Evolutionary conservation across 768 basidiomycete species (phyloP), one percentile per base, ranked within the genome.

Genomic region (Xerocomellus dryophilus): DNA sequence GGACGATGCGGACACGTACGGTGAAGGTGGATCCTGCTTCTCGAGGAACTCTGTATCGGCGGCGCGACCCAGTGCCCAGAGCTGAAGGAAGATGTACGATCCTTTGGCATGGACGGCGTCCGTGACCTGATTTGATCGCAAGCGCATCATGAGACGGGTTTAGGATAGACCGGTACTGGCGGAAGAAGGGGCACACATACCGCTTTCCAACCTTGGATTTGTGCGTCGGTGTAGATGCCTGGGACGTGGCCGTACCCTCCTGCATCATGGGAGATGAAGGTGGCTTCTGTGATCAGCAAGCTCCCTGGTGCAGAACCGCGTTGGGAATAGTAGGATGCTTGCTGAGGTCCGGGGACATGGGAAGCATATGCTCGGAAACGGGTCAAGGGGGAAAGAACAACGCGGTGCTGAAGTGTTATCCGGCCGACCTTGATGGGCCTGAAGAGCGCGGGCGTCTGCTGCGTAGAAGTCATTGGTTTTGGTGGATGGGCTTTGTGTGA

Each of bases 201-300:
- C 60, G 66, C 59, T 59, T 78, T 81, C 83, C 83, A 84, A 0
- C 59, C 74, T 9, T 61, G 54, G 29, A 77, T 76, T 57, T 92
- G 88, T 21, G 78, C 81, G 3, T 77, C 65, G n/a, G 65, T 81
- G 74, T 79, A 88, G 50, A 88, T 81, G 1, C 87, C 88, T 2
- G 87, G 88, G 0, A 79, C 76, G 50, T 81, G 67, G 2, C 53
- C 46, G 39, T 68, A 73, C 1, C 82, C 84, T 3, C 78, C 81
- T 0, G 83, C 82, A 14, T 75, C 60, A 2, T 17, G 64, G 0
- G 78, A 74, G 44, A 88, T 78, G 48, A 77, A 70, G 2, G 82
- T 82, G 0, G 74, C 84, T 66, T 88, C 84, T 2, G 81, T 68
- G 51, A 88, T 75, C 41, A 83, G 66, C 10, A 86, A 67, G 0